phyloP scores from a whole-genome alignment of 106 monocot species.

The Ottelia alismoides region DNA sequence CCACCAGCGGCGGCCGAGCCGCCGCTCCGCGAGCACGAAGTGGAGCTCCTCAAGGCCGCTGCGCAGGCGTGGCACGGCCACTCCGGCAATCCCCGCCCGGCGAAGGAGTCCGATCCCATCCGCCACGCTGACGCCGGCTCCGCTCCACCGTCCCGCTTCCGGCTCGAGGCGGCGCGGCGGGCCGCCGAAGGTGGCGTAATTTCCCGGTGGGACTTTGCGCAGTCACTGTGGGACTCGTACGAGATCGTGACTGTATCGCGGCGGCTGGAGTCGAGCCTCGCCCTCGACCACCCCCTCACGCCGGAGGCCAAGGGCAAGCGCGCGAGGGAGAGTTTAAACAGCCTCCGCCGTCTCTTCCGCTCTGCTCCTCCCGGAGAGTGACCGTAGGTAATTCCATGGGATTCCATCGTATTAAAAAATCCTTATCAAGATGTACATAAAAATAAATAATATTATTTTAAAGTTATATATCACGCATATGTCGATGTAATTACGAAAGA shows the following conservation, averaged over 20 bases:
- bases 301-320: no score
- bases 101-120: slow-evolving; percentile 23
- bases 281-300: no score
- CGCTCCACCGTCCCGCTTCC: slow-evolving; percentile 27
- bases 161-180: slow-evolving; percentile 22
- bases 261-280: slow-evolving; percentile 43
- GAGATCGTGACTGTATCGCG: slow-evolving; percentile 49
- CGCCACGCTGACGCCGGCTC: not conserved
- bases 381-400: no score
- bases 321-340: no score
- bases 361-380: no score
- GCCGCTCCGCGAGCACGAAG: slow-evolving; percentile 6
- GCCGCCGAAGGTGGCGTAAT: slow-evolving; percentile 1
- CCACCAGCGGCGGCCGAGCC: no score
- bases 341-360: no score
- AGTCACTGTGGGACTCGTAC: slow-evolving; percentile 58
- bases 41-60: slow-evolving; percentile 53
- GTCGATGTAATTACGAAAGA: no score
- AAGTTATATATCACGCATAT: no score
- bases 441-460: no score
- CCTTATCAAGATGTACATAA: no score
- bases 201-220: slow-evolving; percentile 39
- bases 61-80: slow-evolving; percentile 65
- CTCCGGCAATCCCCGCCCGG: slow-evolving; percentile 22
- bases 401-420: no score